Conservation (phyloP, 78 protist genomes). For the Guillardia theta region DNA sequence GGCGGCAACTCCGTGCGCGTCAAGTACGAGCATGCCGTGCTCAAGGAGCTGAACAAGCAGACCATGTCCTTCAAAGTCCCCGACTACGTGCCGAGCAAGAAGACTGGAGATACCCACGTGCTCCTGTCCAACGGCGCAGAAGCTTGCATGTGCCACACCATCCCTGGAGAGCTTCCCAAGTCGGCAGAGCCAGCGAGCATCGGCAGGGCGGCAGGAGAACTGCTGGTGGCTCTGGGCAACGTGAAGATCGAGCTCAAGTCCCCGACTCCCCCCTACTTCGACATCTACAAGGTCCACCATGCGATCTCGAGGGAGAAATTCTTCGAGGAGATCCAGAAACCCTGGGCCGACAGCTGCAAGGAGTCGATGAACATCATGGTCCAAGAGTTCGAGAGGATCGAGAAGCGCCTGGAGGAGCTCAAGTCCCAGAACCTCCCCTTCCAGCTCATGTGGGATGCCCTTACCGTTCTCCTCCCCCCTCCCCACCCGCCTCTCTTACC, state of each 20-base stretch:
- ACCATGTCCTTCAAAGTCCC: neutral
- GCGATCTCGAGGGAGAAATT: neutral
- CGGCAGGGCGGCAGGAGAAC: slow-evolving; percentile 12
- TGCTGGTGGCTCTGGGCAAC: neutral
- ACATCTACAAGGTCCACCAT: neutral
- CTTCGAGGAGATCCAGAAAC: neutral
- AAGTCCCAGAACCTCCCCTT: neutral
- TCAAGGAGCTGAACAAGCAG: neutral
- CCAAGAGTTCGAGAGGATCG: neutral
- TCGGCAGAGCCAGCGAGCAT: neutral
- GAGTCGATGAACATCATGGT: neutral
- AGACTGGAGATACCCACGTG: neutral
- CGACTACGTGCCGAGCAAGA: neutral
- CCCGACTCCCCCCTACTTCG: slow-evolving; percentile 2
- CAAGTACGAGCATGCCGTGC: slow-evolving; percentile 12
- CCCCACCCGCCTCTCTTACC: no score
- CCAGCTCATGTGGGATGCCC: no score
- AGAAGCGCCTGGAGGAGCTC: neutral
- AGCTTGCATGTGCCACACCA: neutral
- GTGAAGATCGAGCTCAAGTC: neutral
- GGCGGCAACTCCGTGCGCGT: neutral
- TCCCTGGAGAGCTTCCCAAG: slow-evolving; percentile 38
- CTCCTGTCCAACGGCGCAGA: neutral
- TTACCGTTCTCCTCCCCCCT: no score
- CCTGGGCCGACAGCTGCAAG: neutral